Evolutionary conservation across 73 alveolate genomes (phyloP).

Genomic region (Paramecium sexaurelia): DNA sequence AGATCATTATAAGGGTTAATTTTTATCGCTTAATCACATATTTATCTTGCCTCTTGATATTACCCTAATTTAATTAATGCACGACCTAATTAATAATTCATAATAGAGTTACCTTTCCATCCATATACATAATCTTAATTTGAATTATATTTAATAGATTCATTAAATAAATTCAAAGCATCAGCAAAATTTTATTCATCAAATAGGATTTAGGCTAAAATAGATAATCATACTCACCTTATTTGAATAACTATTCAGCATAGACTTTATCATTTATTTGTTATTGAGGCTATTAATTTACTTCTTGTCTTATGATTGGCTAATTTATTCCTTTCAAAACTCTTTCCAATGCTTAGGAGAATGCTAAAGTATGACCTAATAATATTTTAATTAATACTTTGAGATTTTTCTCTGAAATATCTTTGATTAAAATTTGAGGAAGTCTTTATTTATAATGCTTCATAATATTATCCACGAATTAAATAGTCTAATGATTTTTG

Average conservation of each 20-base stretch:
- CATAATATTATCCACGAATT: neutral
- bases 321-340: neutral
- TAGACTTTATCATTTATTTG: neutral
- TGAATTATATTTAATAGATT: neutral
- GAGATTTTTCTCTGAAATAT: no score
- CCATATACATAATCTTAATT: neutral
- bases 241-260: neutral
- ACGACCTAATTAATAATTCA: neutral
- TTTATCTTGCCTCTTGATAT: neutral
- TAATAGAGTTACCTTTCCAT: neutral
- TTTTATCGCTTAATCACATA: neutral
- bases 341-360: neutral
- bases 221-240: neutral
- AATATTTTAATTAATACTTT: neutral
- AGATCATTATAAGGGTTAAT: neutral
- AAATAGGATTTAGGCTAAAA: neutral
- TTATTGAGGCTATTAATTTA: neutral
- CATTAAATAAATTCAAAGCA: neutral
- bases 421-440: neutral
- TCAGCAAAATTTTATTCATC: neutral
- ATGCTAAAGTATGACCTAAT: neutral
- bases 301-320: neutral
- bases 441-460: no score
- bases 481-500: neutral
- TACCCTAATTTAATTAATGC: neutral